phyloP scores from a whole-genome alignment of 305 asterid genomes.

The Rubia balearica region DNA sequence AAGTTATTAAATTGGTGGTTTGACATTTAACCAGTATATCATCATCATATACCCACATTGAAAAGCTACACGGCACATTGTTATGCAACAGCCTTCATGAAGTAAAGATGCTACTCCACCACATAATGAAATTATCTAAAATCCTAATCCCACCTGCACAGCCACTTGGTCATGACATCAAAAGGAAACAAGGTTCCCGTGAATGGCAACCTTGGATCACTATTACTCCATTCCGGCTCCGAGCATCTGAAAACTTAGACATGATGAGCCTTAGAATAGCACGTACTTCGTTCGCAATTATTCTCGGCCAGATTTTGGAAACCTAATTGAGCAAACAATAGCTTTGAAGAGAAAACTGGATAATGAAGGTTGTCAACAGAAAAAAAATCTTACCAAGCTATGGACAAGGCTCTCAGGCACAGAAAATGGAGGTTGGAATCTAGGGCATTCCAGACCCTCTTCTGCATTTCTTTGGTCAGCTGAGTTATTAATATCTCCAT shows the following conservation, averaged over 20 bases:
- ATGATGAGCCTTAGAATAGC: slow-evolving; percentile 65
- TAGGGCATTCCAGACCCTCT: slow-evolving; percentile 40
- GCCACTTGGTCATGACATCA: slow-evolving; percentile 71
- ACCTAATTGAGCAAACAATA: slow-evolving; percentile 35
- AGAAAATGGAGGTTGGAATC: slow-evolving; percentile 57
- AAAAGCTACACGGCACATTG: slow-evolving; percentile 22
- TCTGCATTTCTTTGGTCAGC: slow-evolving; percentile 41
- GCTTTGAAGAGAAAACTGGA: slow-evolving; percentile 23
- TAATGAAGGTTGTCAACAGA: slow-evolving; percentile 13
- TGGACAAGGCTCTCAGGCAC: slow-evolving; percentile 56
- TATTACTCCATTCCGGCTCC: slow-evolving; percentile 79
- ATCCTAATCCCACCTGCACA: slow-evolving; percentile 97
- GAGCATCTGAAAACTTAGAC: slow-evolving; percentile 94
- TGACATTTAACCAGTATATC: slow-evolving; percentile 1
- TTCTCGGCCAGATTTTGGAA: slow-evolving; percentile 42
- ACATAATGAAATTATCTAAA: slow-evolving; percentile 38
- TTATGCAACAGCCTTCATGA: slow-evolving; percentile 33
- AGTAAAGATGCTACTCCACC: slow-evolving; percentile 46
- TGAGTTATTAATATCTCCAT: slow-evolving; percentile 42
- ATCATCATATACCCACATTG: slow-evolving; percentile 24
- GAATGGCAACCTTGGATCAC: slow-evolving; percentile 78
- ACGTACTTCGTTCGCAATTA: slow-evolving; percentile 41
- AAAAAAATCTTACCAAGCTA: slow-evolving; percentile 62
- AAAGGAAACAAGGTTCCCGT: slow-evolving; percentile 82
- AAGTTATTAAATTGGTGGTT: slow-evolving; percentile 20